phyloP scores from a whole-genome alignment of 2,329 filamentous ascomycete genomes.

The Arthrobotrys megalospora region DNA sequence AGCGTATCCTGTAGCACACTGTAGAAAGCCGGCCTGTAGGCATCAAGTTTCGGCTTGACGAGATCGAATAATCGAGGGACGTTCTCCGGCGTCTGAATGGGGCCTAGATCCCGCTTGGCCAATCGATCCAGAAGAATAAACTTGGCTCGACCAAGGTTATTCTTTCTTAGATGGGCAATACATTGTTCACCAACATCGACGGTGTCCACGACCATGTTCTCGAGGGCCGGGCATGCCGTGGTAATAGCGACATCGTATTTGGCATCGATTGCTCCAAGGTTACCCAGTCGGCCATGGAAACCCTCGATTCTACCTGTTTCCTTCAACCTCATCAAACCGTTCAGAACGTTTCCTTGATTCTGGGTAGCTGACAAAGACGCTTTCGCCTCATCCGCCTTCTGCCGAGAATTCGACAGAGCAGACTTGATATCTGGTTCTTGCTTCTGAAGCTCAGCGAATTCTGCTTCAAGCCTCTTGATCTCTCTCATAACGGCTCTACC shows the following conservation, averaged over 20 bases:
- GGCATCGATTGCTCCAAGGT: slow-evolving; percentile 91
- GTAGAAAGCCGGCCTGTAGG: slow-evolving; percentile 91
- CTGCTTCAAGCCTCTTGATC: slow-evolving; percentile 78
- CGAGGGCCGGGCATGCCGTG: slow-evolving; percentile 89
- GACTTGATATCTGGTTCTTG: slow-evolving; percentile 83
- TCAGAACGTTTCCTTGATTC: slow-evolving; percentile 91
- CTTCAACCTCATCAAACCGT: slow-evolving; percentile 91
- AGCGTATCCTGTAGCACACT: slow-evolving; percentile 95
- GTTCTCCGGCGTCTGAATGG: slow-evolving; percentile 89
- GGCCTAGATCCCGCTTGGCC: slow-evolving; percentile 80
- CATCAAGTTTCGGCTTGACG: slow-evolving; percentile 88
- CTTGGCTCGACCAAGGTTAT: slow-evolving; percentile 94
- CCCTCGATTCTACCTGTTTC: slow-evolving; percentile 97
- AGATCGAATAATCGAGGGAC: slow-evolving; percentile 94
- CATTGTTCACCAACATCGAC: slow-evolving; percentile 98
- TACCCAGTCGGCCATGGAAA: slow-evolving; percentile 94
- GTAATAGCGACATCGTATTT: slow-evolving; percentile 99
- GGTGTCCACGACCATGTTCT: slow-evolving; percentile 97
- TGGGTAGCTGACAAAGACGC: slow-evolving; percentile 91
- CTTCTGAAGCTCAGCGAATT: slow-evolving; percentile 66
- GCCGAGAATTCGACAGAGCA: slow-evolving; percentile 88
- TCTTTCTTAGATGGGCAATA: slow-evolving; percentile 97
- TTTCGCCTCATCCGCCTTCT: slow-evolving; percentile 95
- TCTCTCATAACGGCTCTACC: slow-evolving; percentile 80
- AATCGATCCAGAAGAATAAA: slow-evolving; percentile 96